Conservation (phyloP, 805 yeast species). For the Saturnispora ahearnii region DNA sequence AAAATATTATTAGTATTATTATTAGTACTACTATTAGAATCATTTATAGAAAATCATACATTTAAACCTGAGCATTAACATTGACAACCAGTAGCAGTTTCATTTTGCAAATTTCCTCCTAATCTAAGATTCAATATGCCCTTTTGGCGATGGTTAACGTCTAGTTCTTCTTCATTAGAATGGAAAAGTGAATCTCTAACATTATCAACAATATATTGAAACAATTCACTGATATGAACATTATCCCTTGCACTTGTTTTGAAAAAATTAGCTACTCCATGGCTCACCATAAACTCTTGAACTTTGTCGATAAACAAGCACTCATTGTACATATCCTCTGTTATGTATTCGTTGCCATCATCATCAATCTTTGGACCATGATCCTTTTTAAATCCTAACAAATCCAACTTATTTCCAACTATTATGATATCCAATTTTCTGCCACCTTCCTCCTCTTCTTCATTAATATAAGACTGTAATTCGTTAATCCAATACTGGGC, state of each 20-base stretch:
- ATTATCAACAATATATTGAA: constrained; percentile 26
- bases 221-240: constrained; percentile 43
- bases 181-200: constrained; percentile 24
- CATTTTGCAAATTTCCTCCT: background rate
- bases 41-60: background rate
- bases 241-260: constrained; percentile 68
- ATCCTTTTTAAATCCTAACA: constrained; percentile 27
- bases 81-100: constrained; percentile 11
- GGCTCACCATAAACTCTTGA: constrained; percentile 17
- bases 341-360: background rate
- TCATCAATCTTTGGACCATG: background rate
- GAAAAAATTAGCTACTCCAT: constrained; percentile 20
- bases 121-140: background rate
- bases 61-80: constrained; percentile 13
- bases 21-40: background rate
- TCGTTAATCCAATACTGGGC: constrained; percentile 92
- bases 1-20: background rate
- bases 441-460: constrained; percentile 10
- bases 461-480: constrained; percentile 32
- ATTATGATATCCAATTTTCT: constrained; percentile 32
- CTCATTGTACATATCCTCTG: constrained; percentile 8
- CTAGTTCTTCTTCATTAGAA: constrained; percentile 16
- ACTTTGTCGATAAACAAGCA: constrained; percentile 20
- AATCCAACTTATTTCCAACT: constrained; percentile 81
- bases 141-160: constrained; percentile 6